Base-by-base conservation (phyloP, 768 basidiomycete species). In the Crucibulum laeve region DNA sequence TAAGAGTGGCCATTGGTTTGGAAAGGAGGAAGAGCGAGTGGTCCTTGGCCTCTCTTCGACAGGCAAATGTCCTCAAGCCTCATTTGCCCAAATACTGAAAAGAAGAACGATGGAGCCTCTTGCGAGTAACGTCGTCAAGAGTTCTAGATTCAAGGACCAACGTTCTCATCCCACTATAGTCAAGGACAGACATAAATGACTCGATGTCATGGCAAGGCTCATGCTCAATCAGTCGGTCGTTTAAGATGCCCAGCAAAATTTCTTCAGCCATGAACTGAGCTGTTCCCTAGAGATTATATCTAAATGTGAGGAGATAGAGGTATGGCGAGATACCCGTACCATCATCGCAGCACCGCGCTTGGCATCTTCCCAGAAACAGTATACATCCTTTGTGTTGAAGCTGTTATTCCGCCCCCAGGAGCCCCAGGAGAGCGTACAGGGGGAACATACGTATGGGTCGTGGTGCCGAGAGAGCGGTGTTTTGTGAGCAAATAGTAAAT, bases 401-500 rank as follows among this genome's bases (percentile, higher is more conserved):
- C 14, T 23, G 45, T 26, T 18, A 28, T 24, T 11, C 33, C n/a
- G 34, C 17, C 47, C 33, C 28, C 28, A 14, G 35, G 39, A 34
- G n/a, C n/a, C n/a, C n/a, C n/a, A n/a, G n/a, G n/a, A n/a, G 11
- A 47, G 44, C 25, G 44, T 37, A 6, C 21, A 38, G 25, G 42
- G 25, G 25, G 15, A 15, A 24, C 33, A 25, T 13, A 32, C 33
- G 14, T 46, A 38, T 24, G 40, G 36, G 18, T 23, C 34, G 23
- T 26, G 28, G 14, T 26, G 23, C 22, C 23, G 18, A 24, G 41
- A 17, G 42, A 24, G 24, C 19, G 5, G 4, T 26, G 25, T 35
- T 48, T 18, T 21, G 13, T 39, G 51, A 34, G 57, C 58, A 46
- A 50, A 54, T 21, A 66, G 60, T 2, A 65, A 40, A 40, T 64